A percentile compares a stretch with the other conserved stretches of the same genome.
Evolutionary conservation across 805 yeast species (phyloP).

Genomic region (Kazachstania viticola): DNA sequence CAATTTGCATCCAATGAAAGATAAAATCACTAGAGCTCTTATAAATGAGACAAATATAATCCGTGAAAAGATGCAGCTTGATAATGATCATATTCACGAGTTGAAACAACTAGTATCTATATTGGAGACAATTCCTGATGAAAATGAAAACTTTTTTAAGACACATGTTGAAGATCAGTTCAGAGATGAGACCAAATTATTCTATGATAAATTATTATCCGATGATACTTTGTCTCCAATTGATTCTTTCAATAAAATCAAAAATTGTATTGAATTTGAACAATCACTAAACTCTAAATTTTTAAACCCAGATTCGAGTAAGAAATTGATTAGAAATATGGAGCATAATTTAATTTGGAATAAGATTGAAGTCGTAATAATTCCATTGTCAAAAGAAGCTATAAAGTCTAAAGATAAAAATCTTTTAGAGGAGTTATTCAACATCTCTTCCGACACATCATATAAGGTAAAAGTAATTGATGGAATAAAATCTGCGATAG

Average conservation of each 20-base stretch:
- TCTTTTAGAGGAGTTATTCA: conserved; percentile 10
- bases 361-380: conserved; percentile 6
- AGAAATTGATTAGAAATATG: conserved; percentile 11
- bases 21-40: conserved; percentile 40
- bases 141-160: conserved; percentile 49
- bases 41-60: conserved; percentile 24
- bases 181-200: conserved; percentile 41
- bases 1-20: conserved; percentile 39
- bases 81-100: conserved; percentile 26
- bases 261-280: conserved; percentile 51
- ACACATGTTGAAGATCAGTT: conserved; percentile 57
- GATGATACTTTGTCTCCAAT: conserved; percentile 38
- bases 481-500: conserved; percentile 9
- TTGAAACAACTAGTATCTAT: conserved; percentile 54
- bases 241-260: conserved; percentile 40
- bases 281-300: conserved; percentile 26
- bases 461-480: conserved; percentile 8
- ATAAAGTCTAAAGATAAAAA: conserved; percentile 4
- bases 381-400: conserved; percentile 6
- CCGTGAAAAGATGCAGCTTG: background rate
- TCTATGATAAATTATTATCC: conserved; percentile 40
- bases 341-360: conserved; percentile 17
- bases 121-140: conserved; percentile 58
- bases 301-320: conserved; percentile 14
- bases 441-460: conserved; percentile 8